These are phyloP conservation scores for Colletotrichum agaves DNA, from an alignment of 2,329 filamentous ascomycete species.

Conservation along the genomic window DNA sequence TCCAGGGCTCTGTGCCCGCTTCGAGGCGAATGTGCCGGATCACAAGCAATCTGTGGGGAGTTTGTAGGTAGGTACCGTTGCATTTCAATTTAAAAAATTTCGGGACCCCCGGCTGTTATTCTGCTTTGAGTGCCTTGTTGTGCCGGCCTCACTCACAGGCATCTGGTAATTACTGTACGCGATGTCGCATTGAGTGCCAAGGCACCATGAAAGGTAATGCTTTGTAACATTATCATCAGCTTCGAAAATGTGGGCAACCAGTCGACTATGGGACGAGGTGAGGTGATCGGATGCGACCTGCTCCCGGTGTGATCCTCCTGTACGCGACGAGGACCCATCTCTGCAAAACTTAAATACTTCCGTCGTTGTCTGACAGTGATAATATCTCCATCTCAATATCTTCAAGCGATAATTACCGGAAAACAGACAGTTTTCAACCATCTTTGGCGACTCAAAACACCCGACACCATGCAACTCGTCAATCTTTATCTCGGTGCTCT, in stretches of 20 bases:
- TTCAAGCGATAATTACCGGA: not conserved
- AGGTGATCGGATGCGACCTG: not conserved
- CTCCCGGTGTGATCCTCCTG: not conserved
- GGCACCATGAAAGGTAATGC: not conserved
- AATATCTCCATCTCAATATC: too few relatives aligned
- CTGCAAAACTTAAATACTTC: not conserved
- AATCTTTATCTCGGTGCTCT: not conserved
- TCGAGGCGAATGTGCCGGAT: not conserved
- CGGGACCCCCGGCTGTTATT: not conserved
- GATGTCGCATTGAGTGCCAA: not conserved
- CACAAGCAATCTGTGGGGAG: not conserved
- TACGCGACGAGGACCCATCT: not conserved
- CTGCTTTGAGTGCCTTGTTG: not conserved
- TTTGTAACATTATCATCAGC: constrained; percentile 14
- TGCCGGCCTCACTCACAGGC: not conserved
- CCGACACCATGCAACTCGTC: not conserved
- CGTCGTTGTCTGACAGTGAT: too few relatives aligned
- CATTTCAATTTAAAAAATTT: constrained; percentile 8
- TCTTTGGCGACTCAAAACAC: not conserved
- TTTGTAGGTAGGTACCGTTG: constrained; percentile 7
- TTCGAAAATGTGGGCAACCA: not conserved
- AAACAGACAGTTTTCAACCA: not conserved
- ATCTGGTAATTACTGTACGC: not conserved
- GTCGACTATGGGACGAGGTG: not conserved
- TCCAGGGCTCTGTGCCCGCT: not conserved